These are phyloP conservation scores for Aspergillus viridinutans DNA, from an alignment of 2,329 filamentous ascomycete genomes.

Conservation along the genomic window DNA sequence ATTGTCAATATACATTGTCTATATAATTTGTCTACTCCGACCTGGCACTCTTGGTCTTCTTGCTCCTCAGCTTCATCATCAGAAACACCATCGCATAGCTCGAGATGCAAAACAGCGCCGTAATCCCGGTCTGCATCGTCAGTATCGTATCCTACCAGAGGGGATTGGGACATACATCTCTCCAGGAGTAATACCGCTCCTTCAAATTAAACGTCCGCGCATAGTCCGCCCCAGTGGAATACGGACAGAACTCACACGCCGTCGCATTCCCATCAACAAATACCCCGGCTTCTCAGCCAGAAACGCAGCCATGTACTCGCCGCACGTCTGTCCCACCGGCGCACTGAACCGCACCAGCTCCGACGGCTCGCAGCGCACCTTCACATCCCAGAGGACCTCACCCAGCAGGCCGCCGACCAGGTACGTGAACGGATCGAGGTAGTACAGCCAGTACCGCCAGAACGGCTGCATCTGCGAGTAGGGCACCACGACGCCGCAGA, in stretches of 20 bases:
- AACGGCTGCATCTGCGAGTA: conserved; percentile 36
- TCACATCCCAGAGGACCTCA: conserved; percentile 36
- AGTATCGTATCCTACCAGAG: too few relatives aligned
- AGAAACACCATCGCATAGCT: conserved; percentile 44
- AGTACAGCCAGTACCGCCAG: conserved; percentile 45
- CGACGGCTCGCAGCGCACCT: conserved; percentile 31
- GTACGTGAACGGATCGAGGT: conserved; percentile 43
- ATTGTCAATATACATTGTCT: neutral
- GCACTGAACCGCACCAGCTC: conserved; percentile 30
- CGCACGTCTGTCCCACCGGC: conserved; percentile 28
- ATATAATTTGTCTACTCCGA: conserved; percentile 19
- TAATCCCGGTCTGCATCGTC: conserved; percentile 34
- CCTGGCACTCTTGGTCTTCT: conserved; percentile 44
- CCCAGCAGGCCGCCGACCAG: conserved; percentile 39
- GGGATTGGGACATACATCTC: conserved; percentile 35
- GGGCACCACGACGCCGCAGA: conserved; percentile 39
- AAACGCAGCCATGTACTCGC: conserved; percentile 33
- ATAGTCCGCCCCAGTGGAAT: conserved; percentile 30
- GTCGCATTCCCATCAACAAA: conserved; percentile 27
- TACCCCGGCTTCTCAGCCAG: conserved; percentile 26
- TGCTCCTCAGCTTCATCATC: conserved; percentile 49
- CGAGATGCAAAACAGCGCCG: conserved; percentile 41
- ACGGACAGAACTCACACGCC: conserved; percentile 29
- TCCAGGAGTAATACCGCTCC: conserved; percentile 35
- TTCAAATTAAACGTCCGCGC: conserved; percentile 30